phyloP scores from a whole-genome alignment of 2,329 filamentous ascomycete species.

The Diaporthe ilicicola region DNA sequence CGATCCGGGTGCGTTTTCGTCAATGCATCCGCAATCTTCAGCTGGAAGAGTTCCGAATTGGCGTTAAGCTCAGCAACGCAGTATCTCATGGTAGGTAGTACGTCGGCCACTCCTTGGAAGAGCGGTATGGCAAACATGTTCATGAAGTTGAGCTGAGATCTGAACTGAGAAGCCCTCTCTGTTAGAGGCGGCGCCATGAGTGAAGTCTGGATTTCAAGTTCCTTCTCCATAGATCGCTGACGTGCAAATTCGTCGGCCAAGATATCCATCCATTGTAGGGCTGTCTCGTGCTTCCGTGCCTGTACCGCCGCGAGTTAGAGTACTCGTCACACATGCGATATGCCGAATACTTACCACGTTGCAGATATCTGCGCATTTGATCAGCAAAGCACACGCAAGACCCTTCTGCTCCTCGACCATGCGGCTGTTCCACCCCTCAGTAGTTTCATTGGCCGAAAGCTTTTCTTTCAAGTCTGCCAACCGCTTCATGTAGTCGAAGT shows the following conservation, averaged over 20 bases:
- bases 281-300: conserved; percentile 85
- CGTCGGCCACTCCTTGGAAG: conserved; percentile 86
- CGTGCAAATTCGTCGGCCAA: conserved; percentile 95
- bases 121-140: conserved; percentile 92
- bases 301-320: conserved; percentile 46
- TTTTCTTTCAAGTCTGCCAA: conserved; percentile 83
- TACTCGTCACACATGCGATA: neutral
- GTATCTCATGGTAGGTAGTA: conserved; percentile 86
- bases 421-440: conserved; percentile 80
- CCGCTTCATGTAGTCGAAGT: conserved; percentile 96
- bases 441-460: conserved; percentile 70
- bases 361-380: conserved; percentile 98
- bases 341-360: conserved; percentile 78
- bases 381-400: conserved; percentile 87
- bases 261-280: conserved; percentile 89
- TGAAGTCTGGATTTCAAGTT: conserved; percentile 87
- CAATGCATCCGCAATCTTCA: conserved; percentile 71
- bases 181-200: conserved; percentile 86
- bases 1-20: conserved; percentile 54
- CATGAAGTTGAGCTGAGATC: conserved; percentile 95
- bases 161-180: conserved; percentile 82
- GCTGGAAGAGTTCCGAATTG: conserved; percentile 80
- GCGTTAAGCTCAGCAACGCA: conserved; percentile 81
- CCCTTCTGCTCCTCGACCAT: conserved; percentile 79
- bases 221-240: conserved; percentile 89